These are phyloP conservation scores for Peribolospora baueri DNA, from an alignment of 768 basidiomycete species.

Conservation along the genomic window DNA sequence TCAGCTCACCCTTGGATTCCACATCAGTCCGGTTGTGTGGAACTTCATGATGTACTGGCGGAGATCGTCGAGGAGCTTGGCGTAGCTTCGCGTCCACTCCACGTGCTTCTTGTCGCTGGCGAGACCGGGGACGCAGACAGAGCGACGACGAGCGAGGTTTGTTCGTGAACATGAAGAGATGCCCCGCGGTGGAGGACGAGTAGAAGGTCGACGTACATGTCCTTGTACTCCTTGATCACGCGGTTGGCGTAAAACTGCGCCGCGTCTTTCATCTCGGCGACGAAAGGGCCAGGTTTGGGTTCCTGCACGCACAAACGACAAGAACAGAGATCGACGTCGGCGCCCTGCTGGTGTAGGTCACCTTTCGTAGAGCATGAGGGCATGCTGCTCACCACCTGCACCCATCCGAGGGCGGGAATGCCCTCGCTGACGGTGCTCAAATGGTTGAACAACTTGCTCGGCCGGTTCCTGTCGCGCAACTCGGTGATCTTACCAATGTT, in stretches of 20 bases:
- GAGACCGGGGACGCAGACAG: background rate
- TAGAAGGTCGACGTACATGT: constrained; percentile 35
- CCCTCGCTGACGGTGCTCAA: constrained; percentile 62
- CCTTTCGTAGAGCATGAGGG: background rate
- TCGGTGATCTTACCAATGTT: constrained; percentile 53
- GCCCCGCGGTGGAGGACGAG: background rate
- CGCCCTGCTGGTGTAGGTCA: background rate
- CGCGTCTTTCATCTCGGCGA: constrained; percentile 65
- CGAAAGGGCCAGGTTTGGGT: constrained; percentile 52
- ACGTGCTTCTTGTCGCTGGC: constrained; percentile 61
- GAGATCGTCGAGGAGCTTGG: constrained; percentile 46
- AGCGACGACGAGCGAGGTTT: background rate
- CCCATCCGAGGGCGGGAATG: constrained; percentile 62
- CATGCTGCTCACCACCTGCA: constrained; percentile 38
- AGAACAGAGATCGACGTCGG: background rate
- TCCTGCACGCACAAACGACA: constrained; percentile 22
- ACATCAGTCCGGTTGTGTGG: constrained; percentile 61
- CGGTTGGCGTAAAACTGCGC: constrained; percentile 70
- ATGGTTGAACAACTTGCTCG: constrained; percentile 62
- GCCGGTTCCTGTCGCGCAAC: constrained; percentile 54
- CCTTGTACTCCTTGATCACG: constrained; percentile 76
- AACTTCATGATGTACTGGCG: constrained; percentile 61
- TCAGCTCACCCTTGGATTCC: constrained; percentile 53
- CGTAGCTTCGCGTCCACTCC: constrained; percentile 62
- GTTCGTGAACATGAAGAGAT: background rate